These are phyloP conservation scores for Gelatoporia subvermispora DNA, from an alignment of 768 basidiomycete genomes.

Conservation along the genomic window DNA sequence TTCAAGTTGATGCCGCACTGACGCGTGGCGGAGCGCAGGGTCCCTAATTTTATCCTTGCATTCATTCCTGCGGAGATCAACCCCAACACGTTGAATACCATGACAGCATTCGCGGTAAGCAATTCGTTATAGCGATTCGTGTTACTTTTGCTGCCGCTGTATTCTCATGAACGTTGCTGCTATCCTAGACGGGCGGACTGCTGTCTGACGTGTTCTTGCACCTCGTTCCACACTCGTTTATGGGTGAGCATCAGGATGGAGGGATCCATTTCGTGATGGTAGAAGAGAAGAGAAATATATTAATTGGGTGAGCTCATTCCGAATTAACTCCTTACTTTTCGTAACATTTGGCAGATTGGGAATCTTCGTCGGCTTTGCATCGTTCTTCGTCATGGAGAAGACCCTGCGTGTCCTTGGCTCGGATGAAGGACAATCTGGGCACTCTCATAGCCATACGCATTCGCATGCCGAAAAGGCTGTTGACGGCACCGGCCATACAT, in stretches of 20 bases:
- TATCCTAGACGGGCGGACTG: conserved; percentile 76
- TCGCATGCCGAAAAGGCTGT: conserved; percentile 39
- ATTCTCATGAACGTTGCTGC: neutral
- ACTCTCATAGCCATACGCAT: conserved; percentile 58
- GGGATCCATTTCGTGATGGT: conserved; percentile 79
- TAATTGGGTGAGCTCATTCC: conserved; percentile 60
- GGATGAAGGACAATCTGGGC: conserved; percentile 44
- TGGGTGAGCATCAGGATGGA: conserved; percentile 76
- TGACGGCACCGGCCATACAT: conserved; percentile 32
- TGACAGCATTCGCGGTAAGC: conserved; percentile 89
- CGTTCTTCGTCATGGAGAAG: conserved; percentile 94
- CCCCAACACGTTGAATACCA: conserved; percentile 80
- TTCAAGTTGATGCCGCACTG: conserved; percentile 2
- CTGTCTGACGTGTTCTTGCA: conserved; percentile 92
- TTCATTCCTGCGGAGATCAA: conserved; percentile 90
- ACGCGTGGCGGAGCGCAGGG: conserved; percentile 37
- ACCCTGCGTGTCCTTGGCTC: conserved; percentile 75
- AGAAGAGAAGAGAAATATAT: conserved; percentile 86
- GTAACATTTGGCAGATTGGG: conserved; percentile 45
- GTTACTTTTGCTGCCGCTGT: neutral
- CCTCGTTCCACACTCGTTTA: conserved; percentile 86
- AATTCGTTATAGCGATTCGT: conserved; percentile 26
- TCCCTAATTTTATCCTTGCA: conserved; percentile 92
- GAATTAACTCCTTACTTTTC: neutral
- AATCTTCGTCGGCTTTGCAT: conserved; percentile 82